Conservation (phyloP, 768 basidiomycete species). For the Trametes villosa region DNA sequence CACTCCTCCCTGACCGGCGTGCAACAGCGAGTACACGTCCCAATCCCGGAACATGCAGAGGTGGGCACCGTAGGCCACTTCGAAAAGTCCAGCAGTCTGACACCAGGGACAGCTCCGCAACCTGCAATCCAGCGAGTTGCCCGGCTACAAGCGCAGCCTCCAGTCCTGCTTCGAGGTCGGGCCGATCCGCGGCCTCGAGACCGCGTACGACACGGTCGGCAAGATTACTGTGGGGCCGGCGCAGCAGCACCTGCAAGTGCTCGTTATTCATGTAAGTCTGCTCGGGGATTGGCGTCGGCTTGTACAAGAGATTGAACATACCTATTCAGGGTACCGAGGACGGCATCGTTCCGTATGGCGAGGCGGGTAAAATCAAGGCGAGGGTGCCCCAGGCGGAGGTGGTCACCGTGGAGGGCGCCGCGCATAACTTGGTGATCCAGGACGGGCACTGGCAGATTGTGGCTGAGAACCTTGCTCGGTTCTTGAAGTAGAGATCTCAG, state of each 20-base stretch:
- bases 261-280: conserved; percentile 27
- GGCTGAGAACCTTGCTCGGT: conserved; percentile 19
- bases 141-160: conserved; percentile 70
- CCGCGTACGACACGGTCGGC: conserved; percentile 29
- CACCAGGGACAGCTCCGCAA: conserved; percentile 56
- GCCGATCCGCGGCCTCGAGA: conserved; percentile 30
- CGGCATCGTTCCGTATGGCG: conserved; percentile 55
- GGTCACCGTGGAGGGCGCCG: conserved; percentile 52
- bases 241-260: conserved; percentile 15
- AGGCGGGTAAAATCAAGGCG: conserved; percentile 50
- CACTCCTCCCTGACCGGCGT: too few relatives aligned
- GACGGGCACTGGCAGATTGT: conserved; percentile 27
- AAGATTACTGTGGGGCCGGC: background rate
- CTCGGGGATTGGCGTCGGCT: too few relatives aligned
- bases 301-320: too few relatives aligned
- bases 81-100: background rate
- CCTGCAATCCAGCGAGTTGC: conserved; percentile 71
- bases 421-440: conserved; percentile 46
- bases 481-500: conserved; percentile 13
- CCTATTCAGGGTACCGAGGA: conserved; percentile 59
- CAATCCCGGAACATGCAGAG: conserved; percentile 19
- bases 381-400: conserved; percentile 52
- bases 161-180: conserved; percentile 52
- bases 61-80: background rate
- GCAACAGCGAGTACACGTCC: background rate